Evolutionary conservation across 2,329 filamentous ascomycete species (phyloP).

Genomic region (Monilinia aucupariae): DNA sequence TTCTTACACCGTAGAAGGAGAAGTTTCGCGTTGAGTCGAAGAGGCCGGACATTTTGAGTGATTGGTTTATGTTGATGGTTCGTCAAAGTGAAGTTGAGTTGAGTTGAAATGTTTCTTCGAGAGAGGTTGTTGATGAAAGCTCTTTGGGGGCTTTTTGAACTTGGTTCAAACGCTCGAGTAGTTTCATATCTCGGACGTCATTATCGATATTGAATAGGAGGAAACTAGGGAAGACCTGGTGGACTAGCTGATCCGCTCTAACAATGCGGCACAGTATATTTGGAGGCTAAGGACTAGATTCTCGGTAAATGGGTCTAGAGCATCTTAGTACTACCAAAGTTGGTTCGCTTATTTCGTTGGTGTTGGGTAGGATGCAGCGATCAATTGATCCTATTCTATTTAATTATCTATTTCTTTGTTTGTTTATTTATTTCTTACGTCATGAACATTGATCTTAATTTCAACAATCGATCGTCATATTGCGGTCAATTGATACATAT

Average conservation of each 20-base stretch:
- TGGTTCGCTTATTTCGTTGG: neutral
- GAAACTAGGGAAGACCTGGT: neutral
- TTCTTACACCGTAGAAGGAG: slow-evolving; percentile 9
- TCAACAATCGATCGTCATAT: too few relatives aligned
- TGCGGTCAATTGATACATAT: too few relatives aligned
- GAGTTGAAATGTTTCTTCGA: neutral
- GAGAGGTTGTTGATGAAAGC: neutral
- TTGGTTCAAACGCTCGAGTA: slow-evolving; percentile 1
- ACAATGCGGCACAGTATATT: neutral
- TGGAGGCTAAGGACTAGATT: neutral
- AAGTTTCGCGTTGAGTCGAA: slow-evolving; percentile 1
- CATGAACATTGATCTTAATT: too few relatives aligned
- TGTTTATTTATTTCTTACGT: too few relatives aligned
- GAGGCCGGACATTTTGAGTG: neutral
- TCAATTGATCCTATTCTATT: too few relatives aligned
- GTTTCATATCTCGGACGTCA: neutral
- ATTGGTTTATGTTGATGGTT: neutral
- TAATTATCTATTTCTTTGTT: too few relatives aligned
- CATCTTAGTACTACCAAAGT: neutral
- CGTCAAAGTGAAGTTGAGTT: neutral
- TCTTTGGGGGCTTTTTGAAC: neutral
- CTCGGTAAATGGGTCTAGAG: neutral
- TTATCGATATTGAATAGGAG: neutral
- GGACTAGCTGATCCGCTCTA: neutral
- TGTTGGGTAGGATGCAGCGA: too few relatives aligned